Base-by-base conservation (phyloP, 1,284 basidiomycete species). In the Phenoliferia sp. region DNA sequence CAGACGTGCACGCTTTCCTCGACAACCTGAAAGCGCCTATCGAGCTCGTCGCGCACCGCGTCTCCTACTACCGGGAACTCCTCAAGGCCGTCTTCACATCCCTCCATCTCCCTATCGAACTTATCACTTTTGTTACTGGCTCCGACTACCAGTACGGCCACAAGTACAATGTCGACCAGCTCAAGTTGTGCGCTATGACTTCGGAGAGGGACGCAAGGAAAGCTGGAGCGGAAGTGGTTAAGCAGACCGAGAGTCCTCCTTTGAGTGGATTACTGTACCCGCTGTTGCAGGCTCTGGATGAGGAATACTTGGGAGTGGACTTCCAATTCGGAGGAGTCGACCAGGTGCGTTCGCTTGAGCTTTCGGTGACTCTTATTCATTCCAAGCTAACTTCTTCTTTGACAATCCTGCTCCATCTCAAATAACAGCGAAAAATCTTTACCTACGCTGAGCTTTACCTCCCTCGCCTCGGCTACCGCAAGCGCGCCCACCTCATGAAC, bases 251-350 rank as follows among this genome's bases (percentile, higher is more conserved):
- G 69, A 93, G 88, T 74, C 92, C 96, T 0, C 81, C 97, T 59
- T 83, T 99, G 64, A 92, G 90, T 73, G 94, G 93, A 3, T 80
- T 99, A 69, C 85, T 99, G 70, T 99, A 99, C 84, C 95, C 95
- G 0, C 92, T 94, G 39, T 80, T 99, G 44, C 96, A 99, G 77
- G 94, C 95, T 17, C 85, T 99, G 31, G 96, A 99, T 76, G 96
- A 99, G 80, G 88, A 99, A 81, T 97, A 98, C 84, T 85, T 99
- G 31, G 90, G 85, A 26, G 90, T 92, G 31, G 94, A 99, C 79
- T 95, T 99, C 82, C 96, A 99, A 79, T 99, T 99, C 73, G 96
- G 96, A 34, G 95, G 96, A 69, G 88, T 94, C 10, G 96, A 99
- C 78, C 95, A 97, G 85, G 92, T 92, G 62, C 60, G 82, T 72